A percentile compares a stretch with the other conserved stretches of the same genome.
Evolutionary conservation across 345 rosid species (phyloP).

Genomic region (Nephelium lappaceum): DNA sequence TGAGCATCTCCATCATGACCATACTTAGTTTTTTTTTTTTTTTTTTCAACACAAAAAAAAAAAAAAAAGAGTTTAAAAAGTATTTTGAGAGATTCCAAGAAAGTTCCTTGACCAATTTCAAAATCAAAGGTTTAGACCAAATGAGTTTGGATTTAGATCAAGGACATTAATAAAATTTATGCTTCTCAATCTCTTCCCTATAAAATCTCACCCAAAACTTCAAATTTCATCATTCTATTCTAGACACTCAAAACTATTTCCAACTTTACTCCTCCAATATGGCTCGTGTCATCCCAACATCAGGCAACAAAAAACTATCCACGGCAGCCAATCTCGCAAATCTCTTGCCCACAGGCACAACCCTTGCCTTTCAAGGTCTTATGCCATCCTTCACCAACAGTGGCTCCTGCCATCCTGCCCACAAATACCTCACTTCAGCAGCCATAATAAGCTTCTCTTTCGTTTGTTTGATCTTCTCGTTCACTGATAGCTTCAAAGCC

Average conservation of each 20-base stretch:
- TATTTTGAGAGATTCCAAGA: neutral
- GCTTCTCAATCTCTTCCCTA: no score
- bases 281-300: neutral
- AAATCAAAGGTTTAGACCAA: neutral
- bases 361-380: slow-evolving; percentile 47
- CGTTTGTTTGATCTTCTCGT: slow-evolving; percentile 50
- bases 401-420: slow-evolving; percentile 36
- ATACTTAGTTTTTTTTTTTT: no score
- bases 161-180: no score
- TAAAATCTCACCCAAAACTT: no score
- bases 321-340: slow-evolving; percentile 56
- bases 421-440: slow-evolving; percentile 39
- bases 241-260: no score
- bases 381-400: slow-evolving; percentile 50
- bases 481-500: slow-evolving; percentile 53
- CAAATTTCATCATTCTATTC: neutral
- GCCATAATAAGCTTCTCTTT: slow-evolving; percentile 30
- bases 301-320: slow-evolving; percentile 21
- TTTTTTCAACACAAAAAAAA: no score
- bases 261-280: neutral
- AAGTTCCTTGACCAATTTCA: neutral
- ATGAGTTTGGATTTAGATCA: no score
- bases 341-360: slow-evolving; percentile 61
- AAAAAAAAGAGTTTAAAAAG: neutral
- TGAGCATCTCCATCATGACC: no score